Percentiles rank a stretch among this genome's conserved stretches.
Conservation (phyloP, 768 basidiomycete genomes). For the Phylloporus arenicola region DNA sequence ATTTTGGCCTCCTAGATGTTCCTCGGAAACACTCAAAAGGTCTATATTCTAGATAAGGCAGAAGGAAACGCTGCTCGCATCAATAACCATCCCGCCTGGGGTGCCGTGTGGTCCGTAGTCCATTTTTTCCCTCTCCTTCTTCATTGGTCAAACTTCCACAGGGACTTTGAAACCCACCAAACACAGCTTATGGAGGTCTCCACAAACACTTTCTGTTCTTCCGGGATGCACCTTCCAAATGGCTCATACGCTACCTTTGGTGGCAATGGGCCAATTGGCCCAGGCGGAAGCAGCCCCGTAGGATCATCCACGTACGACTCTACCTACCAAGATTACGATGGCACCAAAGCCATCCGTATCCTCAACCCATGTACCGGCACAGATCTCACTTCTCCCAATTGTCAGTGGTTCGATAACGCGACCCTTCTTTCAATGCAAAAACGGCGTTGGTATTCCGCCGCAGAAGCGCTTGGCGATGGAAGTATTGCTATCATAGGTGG, state of each 20-base stretch:
- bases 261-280: conserved; percentile 70
- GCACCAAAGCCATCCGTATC: conserved; percentile 72
- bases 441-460: conserved; percentile 73
- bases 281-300: conserved; percentile 53
- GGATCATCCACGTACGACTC: conserved; percentile 54
- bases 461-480: conserved; percentile 73
- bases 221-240: conserved; percentile 77
- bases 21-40: conserved; percentile 70
- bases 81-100: conserved; percentile 71
- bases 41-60: conserved; percentile 91
- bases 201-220: conserved; percentile 78
- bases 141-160: conserved; percentile 1
- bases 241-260: conserved; percentile 72
- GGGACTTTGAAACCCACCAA: conserved; percentile 21
- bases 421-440: conserved; percentile 59
- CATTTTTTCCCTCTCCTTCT: not conserved
- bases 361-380: conserved; percentile 64
- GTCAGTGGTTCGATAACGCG: conserved; percentile 71
- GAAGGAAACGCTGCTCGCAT: conserved; percentile 68
- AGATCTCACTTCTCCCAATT: conserved; percentile 44
- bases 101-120: conserved; percentile 50
- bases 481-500: conserved; percentile 76
- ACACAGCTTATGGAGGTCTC: conserved; percentile 32
- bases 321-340: conserved; percentile 75
- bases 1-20: conserved; percentile 52